Base-by-base conservation (phyloP, 768 basidiomycete genomes). In the Russula dissimulans region DNA sequence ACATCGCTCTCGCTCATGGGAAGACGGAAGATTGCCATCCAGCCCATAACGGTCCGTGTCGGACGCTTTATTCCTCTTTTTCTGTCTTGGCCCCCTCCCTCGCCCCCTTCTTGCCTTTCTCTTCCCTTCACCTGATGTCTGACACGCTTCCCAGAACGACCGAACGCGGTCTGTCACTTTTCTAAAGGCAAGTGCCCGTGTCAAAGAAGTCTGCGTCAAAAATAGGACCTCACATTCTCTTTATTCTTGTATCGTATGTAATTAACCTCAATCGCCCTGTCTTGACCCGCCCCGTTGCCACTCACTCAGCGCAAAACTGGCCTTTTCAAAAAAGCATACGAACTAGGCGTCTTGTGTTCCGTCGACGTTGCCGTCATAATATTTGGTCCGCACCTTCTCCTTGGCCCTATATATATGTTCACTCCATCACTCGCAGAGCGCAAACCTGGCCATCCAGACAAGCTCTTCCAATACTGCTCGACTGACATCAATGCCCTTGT, bases 131-230 rank as follows among this genome's bases (percentile, higher is more conserved):
- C 4, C 3, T 46, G 38, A 62, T 69, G 8, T 31, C 44, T 59
- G 45, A 47, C 52, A 9, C 70, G 67, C 71, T 73, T 71, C 69
- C 72, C 79, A 92, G 89, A 87, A 92, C 76, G 90, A 92, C 75
- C 85, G 90, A 75, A 92, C 91, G 73, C 86, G 90, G 67, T 87
- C 88, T 63, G 90, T 92, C 71, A 92, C 90, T 67, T 92, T 91
- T 80, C 77, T 91, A 76, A 92, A 91, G 84, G 90, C 80, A 77
- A 67, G 78, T 67, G 68, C 31, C 59, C 47, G 39, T 62, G 61
- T 66, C 59, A 63, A 56, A 15, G 56, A 44, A 34, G 48, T 66
- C 68, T 69, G 71, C 69, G 69, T 69, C 66, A 62, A 59, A 60
- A 70, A 71, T 72, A 70, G 73, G 51, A 53, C 34, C 56, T 61